phyloP scores from a whole-genome alignment of 495 filamentous ascomycete genomes.

The Aspergillus coremiiformis region DNA sequence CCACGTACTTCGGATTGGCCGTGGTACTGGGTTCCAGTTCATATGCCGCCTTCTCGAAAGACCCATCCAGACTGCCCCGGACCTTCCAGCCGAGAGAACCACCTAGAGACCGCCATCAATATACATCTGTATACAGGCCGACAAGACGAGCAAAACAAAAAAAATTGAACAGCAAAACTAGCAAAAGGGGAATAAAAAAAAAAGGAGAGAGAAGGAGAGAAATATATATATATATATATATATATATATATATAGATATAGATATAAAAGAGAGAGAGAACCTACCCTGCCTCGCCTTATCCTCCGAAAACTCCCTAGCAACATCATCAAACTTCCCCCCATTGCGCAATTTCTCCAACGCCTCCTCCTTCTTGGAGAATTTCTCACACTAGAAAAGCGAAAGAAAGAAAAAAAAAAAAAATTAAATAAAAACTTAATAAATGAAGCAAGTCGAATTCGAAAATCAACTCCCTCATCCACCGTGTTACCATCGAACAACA shows the following conservation, averaged over 20 bases:
- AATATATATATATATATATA: too few relatives aligned
- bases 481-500: too few relatives aligned
- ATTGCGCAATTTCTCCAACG: conserved; percentile 64
- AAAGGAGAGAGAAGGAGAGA: neutral
- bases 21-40: conserved; percentile 70
- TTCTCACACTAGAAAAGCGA: conserved; percentile 65
- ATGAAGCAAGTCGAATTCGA: too few relatives aligned
- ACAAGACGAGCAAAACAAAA: neutral
- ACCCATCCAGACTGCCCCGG: conserved; percentile 61
- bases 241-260: too few relatives aligned
- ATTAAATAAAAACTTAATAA: too few relatives aligned
- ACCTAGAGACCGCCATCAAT: conserved; percentile 37
- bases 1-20: conserved; percentile 64
- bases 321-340: conserved; percentile 87
- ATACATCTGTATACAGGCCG: neutral
- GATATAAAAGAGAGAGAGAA: too few relatives aligned
- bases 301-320: conserved; percentile 76
- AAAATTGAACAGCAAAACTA: neutral
- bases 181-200: neutral
- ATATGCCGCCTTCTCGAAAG: conserved; percentile 78
- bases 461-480: too few relatives aligned
- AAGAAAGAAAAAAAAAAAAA: neutral
- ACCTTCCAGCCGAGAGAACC: conserved; percentile 80
- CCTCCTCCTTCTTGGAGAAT: conserved; percentile 81
- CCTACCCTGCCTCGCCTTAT: conserved; percentile 77